Conservation (phyloP, 2,329 filamentous ascomycete species). For the Domatiomyces catenatus region DNA sequence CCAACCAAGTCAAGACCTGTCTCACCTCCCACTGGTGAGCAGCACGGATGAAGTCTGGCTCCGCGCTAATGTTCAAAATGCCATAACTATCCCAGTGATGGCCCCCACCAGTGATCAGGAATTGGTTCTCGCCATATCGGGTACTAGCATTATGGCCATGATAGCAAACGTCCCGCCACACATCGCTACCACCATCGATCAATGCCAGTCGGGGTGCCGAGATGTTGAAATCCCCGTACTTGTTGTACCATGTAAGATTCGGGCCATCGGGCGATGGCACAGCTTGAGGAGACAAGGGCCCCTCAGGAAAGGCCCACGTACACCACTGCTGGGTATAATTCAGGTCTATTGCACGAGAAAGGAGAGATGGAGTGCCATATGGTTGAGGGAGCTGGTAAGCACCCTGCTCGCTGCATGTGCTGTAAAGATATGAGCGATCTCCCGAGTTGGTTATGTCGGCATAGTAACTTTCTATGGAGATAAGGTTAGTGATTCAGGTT, state of each 20-base stretch:
- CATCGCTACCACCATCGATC: conserved; percentile 38
- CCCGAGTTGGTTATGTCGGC: conserved; percentile 28
- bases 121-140: conserved; percentile 32
- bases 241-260: conserved; percentile 28
- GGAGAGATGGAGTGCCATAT: conserved; percentile 25
- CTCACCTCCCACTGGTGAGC: conserved; percentile 37
- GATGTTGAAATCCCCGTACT: conserved; percentile 34
- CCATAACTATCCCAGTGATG: conserved; percentile 39
- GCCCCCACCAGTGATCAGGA: conserved; percentile 36
- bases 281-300: conserved; percentile 19
- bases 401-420: conserved; percentile 33
- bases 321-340: conserved; percentile 42
- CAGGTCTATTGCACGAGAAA: conserved; percentile 33
- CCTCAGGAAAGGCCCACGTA: conserved; percentile 37
- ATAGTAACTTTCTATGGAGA: conserved; percentile 25
- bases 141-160: conserved; percentile 31
- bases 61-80: conserved; percentile 28
- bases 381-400: conserved; percentile 35
- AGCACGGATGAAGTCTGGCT: conserved; percentile 37
- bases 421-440: conserved; percentile 36
- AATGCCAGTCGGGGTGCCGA: conserved; percentile 34
- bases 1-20: conserved; percentile 29
- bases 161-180: conserved; percentile 39
- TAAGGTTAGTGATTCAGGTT: not conserved
- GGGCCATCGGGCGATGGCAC: conserved; percentile 25